Conservation (phyloP, 2,329 filamentous ascomycete species). For the Xylaria hypoxylon region DNA sequence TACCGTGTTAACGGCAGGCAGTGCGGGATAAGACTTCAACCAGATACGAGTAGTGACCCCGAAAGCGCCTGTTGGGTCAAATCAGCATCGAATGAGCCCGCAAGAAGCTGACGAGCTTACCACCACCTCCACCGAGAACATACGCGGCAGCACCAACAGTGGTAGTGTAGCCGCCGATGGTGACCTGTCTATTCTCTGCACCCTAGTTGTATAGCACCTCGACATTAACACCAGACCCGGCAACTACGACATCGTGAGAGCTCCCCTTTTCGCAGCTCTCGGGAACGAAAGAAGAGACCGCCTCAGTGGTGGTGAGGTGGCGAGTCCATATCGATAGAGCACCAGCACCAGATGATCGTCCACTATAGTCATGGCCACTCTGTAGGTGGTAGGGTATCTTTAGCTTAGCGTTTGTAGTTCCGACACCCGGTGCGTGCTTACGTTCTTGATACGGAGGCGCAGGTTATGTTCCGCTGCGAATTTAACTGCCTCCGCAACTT, state of each 20-base stretch:
- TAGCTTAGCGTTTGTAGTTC: not conserved
- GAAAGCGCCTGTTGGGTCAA: conserved; percentile 11
- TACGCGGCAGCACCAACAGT: conserved; percentile 21
- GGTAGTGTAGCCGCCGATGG: conserved; percentile 18
- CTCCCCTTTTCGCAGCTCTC: conserved; percentile 3
- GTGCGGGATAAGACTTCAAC: conserved; percentile 14
- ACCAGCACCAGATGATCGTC: conserved; percentile 15
- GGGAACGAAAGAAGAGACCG: conserved; percentile 8
- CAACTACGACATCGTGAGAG: conserved; percentile 4
- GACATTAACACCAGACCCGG: conserved; percentile 20
- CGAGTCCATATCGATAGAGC: conserved; percentile 19
- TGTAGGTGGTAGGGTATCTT: not conserved
- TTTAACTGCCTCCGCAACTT: not conserved
- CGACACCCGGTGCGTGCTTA: not conserved
- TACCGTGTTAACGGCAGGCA: conserved; percentile 19
- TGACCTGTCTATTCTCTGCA: conserved; percentile 13
- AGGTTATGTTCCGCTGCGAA: conserved; percentile 21
- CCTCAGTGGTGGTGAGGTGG: conserved; percentile 5
- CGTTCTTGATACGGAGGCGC: conserved; percentile 27
- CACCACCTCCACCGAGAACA: conserved; percentile 17
- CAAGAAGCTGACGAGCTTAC: not conserved
- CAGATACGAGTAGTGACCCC: conserved; percentile 23
- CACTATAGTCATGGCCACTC: conserved; percentile 23
- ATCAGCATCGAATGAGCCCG: not conserved
- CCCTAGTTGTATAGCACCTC: conserved; percentile 21